Conservation (phyloP, 176 grass and related monocot genomes). For the Oropetium thomaeum region DNA sequence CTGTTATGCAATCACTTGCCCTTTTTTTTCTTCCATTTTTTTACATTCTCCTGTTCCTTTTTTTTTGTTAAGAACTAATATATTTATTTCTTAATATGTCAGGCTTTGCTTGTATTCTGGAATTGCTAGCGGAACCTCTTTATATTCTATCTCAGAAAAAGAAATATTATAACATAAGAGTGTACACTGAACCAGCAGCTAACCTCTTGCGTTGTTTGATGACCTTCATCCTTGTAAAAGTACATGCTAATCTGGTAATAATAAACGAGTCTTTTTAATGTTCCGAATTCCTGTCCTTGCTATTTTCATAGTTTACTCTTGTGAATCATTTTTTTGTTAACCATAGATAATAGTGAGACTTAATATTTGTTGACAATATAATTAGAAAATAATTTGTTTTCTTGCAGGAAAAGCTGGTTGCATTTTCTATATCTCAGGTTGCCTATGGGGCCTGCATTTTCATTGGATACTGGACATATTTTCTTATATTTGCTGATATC, state of each 20-base stretch:
- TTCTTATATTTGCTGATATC: conserved; percentile 49
- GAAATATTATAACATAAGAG: conserved; percentile 73
- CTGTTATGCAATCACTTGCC: conserved; percentile 4
- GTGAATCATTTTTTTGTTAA: not conserved
- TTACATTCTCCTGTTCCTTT: not conserved
- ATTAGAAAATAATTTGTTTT: conserved; percentile 26
- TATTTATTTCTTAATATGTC: conserved; percentile 39
- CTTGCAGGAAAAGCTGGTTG: conserved; percentile 76
- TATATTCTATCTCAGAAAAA: conserved; percentile 96
- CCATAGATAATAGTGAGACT: not conserved
- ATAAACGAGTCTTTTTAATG: conserved; percentile 29
- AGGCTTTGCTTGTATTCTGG: conserved; percentile 95
- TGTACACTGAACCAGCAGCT: conserved; percentile 79
- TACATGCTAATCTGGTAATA: conserved; percentile 65
- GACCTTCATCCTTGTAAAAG: conserved; percentile 71
- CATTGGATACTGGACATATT: conserved; percentile 89
- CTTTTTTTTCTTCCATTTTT: conserved; percentile 3
- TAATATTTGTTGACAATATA: conserved; percentile 29
- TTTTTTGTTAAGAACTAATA: conserved; percentile 20
- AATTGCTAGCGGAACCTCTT: conserved; percentile 88
- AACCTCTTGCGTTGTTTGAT: conserved; percentile 76
- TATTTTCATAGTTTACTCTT: not conserved
- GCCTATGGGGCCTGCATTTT: conserved; percentile 67
- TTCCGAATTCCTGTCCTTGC: not conserved
- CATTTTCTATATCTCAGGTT: conserved; percentile 90